phyloP scores from a whole-genome alignment of 257 asterid species.

The Plantago ovata region DNA sequence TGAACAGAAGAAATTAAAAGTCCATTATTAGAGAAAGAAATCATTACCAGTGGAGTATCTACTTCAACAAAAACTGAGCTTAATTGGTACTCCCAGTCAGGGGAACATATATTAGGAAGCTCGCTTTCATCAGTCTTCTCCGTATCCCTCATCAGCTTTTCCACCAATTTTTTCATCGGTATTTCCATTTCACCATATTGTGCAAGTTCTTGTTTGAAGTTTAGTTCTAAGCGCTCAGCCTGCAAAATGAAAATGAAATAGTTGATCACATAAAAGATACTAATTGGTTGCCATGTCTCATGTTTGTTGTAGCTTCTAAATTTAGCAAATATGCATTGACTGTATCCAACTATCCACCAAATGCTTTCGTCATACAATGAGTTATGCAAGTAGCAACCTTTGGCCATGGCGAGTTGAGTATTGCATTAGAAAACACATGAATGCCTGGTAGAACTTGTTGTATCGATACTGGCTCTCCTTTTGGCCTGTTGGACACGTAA shows the following conservation, averaged over 20 bases:
- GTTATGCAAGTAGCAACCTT: slow-evolving; percentile 31
- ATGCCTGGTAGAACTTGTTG: slow-evolving; percentile 32
- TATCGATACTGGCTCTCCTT: slow-evolving; percentile 19
- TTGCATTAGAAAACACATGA: slow-evolving; percentile 45
- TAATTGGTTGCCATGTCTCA: too few relatives aligned
- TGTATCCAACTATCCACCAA: neutral
- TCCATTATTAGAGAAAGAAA: neutral
- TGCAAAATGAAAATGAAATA: slow-evolving; percentile 9
- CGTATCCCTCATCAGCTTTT: slow-evolving; percentile 31
- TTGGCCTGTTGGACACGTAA: slow-evolving; percentile 61
- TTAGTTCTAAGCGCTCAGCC: slow-evolving; percentile 28
- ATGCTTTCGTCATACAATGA: neutral
- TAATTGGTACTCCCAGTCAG: slow-evolving; percentile 50
- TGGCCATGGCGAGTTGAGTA: slow-evolving; percentile 73
- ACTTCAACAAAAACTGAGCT: slow-evolving; percentile 71
- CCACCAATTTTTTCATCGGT: slow-evolving; percentile 25
- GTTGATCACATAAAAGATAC: neutral
- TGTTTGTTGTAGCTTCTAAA: neutral
- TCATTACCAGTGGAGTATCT: slow-evolving; percentile 59
- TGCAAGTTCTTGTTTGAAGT: slow-evolving; percentile 20
- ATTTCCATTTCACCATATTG: slow-evolving; percentile 9
- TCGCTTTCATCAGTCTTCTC: slow-evolving; percentile 27
- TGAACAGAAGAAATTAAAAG: neutral
- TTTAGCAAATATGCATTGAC: neutral
- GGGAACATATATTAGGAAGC: slow-evolving; percentile 49